These are phyloP conservation scores for Teratosphaeria pseudoeucalypti DNA, from an alignment of 2,329 filamentous ascomycete species.

Conservation along the genomic window DNA sequence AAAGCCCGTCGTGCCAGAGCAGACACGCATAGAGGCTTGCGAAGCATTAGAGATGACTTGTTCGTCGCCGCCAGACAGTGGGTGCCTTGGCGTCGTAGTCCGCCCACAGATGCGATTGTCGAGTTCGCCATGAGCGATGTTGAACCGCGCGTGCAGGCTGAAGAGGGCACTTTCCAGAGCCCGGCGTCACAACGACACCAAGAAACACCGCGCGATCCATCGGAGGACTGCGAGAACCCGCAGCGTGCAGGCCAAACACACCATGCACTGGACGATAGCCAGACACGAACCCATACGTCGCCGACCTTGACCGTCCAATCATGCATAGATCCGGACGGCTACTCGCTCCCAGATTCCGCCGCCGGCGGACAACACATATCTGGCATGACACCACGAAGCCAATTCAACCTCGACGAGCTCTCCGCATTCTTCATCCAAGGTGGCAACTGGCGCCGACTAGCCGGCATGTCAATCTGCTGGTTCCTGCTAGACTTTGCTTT, in stretches of 20 bases:
- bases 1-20: constrained; percentile 23
- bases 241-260: neutral
- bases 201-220: neutral
- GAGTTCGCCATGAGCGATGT: neutral
- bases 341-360: constrained; percentile 1
- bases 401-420: constrained; percentile 7
- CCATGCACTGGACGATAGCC: neutral
- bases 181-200: neutral
- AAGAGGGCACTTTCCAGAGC: neutral
- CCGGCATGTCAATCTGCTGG: constrained; percentile 13
- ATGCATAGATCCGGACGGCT: neutral
- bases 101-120: neutral
- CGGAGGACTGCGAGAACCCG: neutral
- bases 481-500: constrained; percentile 12
- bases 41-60: neutral
- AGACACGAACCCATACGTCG: neutral
- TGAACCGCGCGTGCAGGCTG: neutral
- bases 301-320: neutral
- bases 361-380: neutral
- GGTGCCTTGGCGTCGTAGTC: neutral
- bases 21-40: neutral
- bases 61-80: neutral
- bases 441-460: constrained; percentile 13
- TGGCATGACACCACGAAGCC: constrained; percentile 11
- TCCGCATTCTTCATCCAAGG: constrained; percentile 10